A percentile compares a stretch with the other conserved stretches of the same genome.
Evolutionary conservation across 441 rosid species (phyloP).

Genomic region (Jatropha multifida): DNA sequence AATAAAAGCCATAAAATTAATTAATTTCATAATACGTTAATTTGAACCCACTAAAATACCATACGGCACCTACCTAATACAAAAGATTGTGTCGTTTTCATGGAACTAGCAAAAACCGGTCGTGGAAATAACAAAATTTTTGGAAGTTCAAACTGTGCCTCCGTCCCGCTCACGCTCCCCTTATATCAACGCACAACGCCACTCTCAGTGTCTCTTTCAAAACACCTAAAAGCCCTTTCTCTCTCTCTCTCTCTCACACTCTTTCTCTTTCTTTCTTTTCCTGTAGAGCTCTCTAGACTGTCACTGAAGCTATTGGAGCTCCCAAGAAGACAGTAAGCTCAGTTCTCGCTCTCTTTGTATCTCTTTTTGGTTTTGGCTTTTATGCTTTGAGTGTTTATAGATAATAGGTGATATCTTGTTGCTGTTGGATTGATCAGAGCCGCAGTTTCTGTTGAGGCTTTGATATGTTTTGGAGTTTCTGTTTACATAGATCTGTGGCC

Average conservation of each 20-base stretch:
- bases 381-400: neutral
- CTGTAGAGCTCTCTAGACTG: constrained; percentile 2
- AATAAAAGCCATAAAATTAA: too few species aligned
- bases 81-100: neutral
- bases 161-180: constrained; percentile 59
- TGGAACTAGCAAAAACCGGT: constrained; percentile 10
- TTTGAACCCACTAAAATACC: neutral
- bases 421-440: constrained; percentile 22
- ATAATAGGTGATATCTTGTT: neutral
- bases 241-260: neutral
- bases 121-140: constrained; percentile 9
- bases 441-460: constrained; percentile 12
- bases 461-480: constrained; percentile 2
- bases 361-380: neutral
- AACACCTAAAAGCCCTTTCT: constrained; percentile 2
- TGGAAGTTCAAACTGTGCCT: constrained; percentile 55
- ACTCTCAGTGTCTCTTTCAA: neutral
- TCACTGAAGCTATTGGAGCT: constrained; percentile 27
- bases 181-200: constrained; percentile 11
- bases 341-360: neutral
- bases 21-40: too few species aligned
- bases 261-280: constrained; percentile 19
- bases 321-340: constrained; percentile 33
- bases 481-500: constrained; percentile 35
- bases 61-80: neutral